Evolutionary conservation across 2,329 filamentous ascomycete genomes (phyloP).

Genomic region (Cordyceps javanica): DNA sequence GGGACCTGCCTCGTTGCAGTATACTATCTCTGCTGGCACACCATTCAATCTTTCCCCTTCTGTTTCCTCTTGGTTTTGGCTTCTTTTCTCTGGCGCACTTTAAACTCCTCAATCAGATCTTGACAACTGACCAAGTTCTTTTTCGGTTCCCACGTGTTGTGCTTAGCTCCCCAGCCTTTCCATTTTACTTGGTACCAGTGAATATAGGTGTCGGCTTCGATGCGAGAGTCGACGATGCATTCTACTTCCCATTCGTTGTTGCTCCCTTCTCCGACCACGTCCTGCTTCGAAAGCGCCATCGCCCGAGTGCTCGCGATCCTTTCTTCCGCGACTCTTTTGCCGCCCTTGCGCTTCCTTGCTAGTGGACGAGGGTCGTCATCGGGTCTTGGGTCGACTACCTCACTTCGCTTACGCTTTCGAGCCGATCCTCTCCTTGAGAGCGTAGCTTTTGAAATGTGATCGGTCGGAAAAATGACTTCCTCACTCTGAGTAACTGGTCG

Average conservation of each 20-base stretch:
- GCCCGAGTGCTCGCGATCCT: constrained; percentile 12
- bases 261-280: background rate
- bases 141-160: constrained; percentile 51
- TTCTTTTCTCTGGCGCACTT: constrained; percentile 15
- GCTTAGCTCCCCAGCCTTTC: constrained; percentile 37
- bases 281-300: constrained; percentile 13
- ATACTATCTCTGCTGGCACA: background rate
- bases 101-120: constrained; percentile 30
- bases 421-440: background rate
- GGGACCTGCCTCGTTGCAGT: background rate
- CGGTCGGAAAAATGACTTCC: no score
- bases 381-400: background rate
- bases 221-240: constrained; percentile 34
- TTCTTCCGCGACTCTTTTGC: background rate
- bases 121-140: constrained; percentile 35
- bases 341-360: background rate
- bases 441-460: background rate
- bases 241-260: constrained; percentile 42
- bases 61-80: background rate
- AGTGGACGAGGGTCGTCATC: background rate
- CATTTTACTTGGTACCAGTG: constrained; percentile 47
- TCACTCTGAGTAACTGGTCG: background rate
- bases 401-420: background rate
- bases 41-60: background rate
- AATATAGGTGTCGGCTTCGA: constrained; percentile 31